Evolutionary conservation across 2,329 filamentous ascomycete genomes (phyloP), one percentile per base, ranked within the genome.

Genomic region (Kalaharituber pfeilii): DNA sequence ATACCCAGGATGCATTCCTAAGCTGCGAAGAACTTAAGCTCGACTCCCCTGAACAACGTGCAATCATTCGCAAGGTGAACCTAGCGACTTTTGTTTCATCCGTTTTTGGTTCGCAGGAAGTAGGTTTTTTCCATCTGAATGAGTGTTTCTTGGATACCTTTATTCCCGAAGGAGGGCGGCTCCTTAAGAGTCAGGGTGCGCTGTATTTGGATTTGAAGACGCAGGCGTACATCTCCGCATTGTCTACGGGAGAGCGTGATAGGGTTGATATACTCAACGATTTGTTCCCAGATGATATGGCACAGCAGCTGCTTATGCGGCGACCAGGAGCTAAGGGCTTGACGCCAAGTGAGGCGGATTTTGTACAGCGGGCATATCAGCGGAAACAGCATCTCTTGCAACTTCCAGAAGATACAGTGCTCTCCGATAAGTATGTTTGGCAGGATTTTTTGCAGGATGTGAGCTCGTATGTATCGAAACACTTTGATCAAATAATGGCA

Each of bases 201-300:
- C 68, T 82, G 25, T 80, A 75, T 60, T 70, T 82, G 13, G 78
- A 81, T 57, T 67, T 82, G 18, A 82, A 82, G 66, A 81, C 79
- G 1, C 79, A 82, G 64, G 77, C 78, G 13, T 82, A 80, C 62
- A 77, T 82, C 54, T 77, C 77, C 3, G 75, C 76, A 3, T 70
- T 79, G 62, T 73, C 76, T 59, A 75, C 73, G 61, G 73, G 72
- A 42, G 73, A 78, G 53, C 72, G 71, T 26, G 70, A 71, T 1
- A 73, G 74, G 50, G 74, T 77, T 20, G 73, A 78, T 42, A 69
- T 80, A 26, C 66, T 82, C 26, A 72, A 76, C 53, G 73, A 78
- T 52, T 66, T 81, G 0, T 82, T 82, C 60, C 78, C 78, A 0
- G 66, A 71, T 26, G 72, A 78, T 56, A 68, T 81, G 44, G 74